These are phyloP conservation scores for Trypanosoma congolense DNA, from an alignment of 208 protist species.

Conservation along the genomic window DNA sequence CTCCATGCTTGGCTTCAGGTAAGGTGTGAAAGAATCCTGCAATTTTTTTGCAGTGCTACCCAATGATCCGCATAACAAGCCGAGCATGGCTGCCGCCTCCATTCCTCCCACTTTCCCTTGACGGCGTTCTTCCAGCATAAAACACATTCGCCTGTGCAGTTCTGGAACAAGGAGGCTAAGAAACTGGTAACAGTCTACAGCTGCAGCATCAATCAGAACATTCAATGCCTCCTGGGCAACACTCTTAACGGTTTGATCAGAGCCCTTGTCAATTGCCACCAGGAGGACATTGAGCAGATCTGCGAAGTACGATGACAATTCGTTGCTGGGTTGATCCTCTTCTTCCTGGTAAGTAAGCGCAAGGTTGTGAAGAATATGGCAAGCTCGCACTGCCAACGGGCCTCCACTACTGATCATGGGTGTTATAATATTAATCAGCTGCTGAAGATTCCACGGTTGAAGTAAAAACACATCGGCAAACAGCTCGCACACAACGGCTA, in stretches of 20 bases:
- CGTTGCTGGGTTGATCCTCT: constrained; percentile 62
- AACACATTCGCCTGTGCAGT: constrained; percentile 61
- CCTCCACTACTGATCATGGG: constrained; percentile 58
- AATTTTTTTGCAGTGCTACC: constrained; percentile 75
- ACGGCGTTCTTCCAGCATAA: constrained; percentile 31
- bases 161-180: constrained; percentile 71
- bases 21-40: constrained; percentile 28
- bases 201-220: constrained; percentile 81
- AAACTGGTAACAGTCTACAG: constrained; percentile 52
- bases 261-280: constrained; percentile 65
- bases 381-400: constrained; percentile 83
- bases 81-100: constrained; percentile 71
- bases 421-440: constrained; percentile 62
- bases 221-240: constrained; percentile 94
- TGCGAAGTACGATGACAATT: constrained; percentile 85
- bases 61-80: constrained; percentile 83
- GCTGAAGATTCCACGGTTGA: constrained; percentile 47
- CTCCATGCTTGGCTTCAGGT: constrained; percentile 51
- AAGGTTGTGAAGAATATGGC: constrained; percentile 93
- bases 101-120: constrained; percentile 39
- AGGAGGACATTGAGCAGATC: constrained; percentile 64
- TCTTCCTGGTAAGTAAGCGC: constrained; percentile 81
- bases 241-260: constrained; percentile 62
- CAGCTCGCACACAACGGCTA: constrained; percentile 91
- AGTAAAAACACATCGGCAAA: constrained; percentile 76